phyloP scores from a whole-genome alignment of 495 filamentous ascomycete species.

The Penicillium diatomitis region DNA sequence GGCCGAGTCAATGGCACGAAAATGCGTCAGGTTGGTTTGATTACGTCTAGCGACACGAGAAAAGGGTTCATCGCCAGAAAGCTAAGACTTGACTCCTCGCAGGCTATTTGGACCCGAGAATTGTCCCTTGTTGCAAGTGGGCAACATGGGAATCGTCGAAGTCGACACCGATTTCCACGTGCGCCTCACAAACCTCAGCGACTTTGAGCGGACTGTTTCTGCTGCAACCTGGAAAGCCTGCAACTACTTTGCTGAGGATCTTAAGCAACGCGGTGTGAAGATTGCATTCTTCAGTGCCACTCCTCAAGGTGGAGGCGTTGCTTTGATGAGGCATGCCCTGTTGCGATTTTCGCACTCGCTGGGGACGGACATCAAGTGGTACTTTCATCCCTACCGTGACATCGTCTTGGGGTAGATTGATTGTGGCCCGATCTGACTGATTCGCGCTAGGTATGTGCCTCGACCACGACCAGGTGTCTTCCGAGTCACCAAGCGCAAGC shows the following conservation, averaged over 20 bases:
- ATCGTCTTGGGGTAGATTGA: background rate
- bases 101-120: slow-evolving; percentile 72
- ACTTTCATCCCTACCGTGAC: slow-evolving; percentile 17
- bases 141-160: slow-evolving; percentile 63
- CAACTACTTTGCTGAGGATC: slow-evolving; percentile 53
- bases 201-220: slow-evolving; percentile 56
- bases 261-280: slow-evolving; percentile 58
- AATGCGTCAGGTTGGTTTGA: slow-evolving; percentile 57
- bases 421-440: background rate
- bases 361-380: slow-evolving; percentile 70
- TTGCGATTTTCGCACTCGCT: slow-evolving; percentile 61
- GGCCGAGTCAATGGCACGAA: slow-evolving; percentile 76
- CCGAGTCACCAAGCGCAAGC: slow-evolving; percentile 80
- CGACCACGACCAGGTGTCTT: slow-evolving; percentile 80
- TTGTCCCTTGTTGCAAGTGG: slow-evolving; percentile 65
- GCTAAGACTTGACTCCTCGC: slow-evolving; percentile 8
- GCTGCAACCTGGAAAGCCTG: slow-evolving; percentile 59
- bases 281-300: slow-evolving; percentile 83
- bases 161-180: slow-evolving; percentile 60
- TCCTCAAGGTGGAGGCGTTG: slow-evolving; percentile 81
- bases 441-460: slow-evolving; percentile 54
- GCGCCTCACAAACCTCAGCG: slow-evolving; percentile 48
- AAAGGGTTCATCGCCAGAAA: background rate
- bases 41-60: background rate
- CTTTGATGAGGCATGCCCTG: slow-evolving; percentile 80